Evolutionary conservation across 2,329 filamentous ascomycete genomes (phyloP).

Genomic region (Dactylonectria estremocensis): DNA sequence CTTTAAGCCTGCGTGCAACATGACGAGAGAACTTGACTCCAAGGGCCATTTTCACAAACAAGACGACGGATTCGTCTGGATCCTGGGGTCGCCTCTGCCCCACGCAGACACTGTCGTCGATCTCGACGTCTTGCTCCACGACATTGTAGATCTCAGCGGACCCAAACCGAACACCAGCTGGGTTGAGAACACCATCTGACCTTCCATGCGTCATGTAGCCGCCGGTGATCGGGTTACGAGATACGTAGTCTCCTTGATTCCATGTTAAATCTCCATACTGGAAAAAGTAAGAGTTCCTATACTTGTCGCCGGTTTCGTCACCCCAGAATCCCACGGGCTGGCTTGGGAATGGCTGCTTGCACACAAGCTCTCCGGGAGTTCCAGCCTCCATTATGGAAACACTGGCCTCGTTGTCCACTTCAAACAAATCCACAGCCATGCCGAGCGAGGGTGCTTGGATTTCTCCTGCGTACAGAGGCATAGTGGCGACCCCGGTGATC

Average conservation of each 20-base stretch:
- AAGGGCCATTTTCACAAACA: constrained; percentile 20
- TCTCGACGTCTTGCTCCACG: constrained; percentile 4
- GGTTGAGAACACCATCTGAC: constrained; percentile 29
- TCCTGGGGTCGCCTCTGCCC: constrained; percentile 21
- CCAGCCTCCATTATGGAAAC: constrained; percentile 1
- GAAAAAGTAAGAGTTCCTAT: constrained; percentile 20
- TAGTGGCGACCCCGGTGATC: not conserved
- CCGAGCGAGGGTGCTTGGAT: not conserved
- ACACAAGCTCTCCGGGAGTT: constrained; percentile 22
- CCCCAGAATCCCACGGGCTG: constrained; percentile 27
- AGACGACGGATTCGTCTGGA: constrained; percentile 15
- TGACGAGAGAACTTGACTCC: not conserved
- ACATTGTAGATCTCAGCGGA: constrained; percentile 28
- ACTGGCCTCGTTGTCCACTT: not conserved
- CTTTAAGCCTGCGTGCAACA: not conserved
- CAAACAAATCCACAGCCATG: constrained; percentile 27
- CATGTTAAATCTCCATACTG: constrained; percentile 5
- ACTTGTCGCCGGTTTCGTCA: constrained; percentile 1
- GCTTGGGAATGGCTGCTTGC: constrained; percentile 24
- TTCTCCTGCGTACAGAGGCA: constrained; percentile 5
- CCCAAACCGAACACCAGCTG: constrained; percentile 27
- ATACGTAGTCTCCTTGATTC: constrained; percentile 21
- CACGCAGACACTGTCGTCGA: constrained; percentile 20
- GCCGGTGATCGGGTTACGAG: not conserved
- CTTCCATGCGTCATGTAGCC: not conserved